Conservation (phyloP, 1,139 yeast genomes). For the Zygoascus meyerae region DNA sequence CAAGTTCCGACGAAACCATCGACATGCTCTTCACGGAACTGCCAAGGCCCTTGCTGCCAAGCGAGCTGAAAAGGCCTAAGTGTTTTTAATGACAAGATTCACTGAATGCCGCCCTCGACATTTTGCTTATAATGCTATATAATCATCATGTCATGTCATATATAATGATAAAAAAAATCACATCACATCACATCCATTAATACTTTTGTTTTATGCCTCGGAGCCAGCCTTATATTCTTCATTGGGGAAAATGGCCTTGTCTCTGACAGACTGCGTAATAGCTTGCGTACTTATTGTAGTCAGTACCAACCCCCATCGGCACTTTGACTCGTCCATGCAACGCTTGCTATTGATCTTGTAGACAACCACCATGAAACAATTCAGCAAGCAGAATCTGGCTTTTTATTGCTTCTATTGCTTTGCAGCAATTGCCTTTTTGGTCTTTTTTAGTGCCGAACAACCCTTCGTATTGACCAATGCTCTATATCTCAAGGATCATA, state of each 20-base stretch:
- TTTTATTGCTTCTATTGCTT: slow-evolving; percentile 37
- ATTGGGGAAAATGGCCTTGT: no score
- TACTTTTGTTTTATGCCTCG: no score
- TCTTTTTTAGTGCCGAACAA: slow-evolving; percentile 63
- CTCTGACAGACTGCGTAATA: no score
- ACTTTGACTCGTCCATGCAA: no score
- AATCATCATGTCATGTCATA: neutral
- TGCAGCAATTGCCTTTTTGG: slow-evolving; percentile 54
- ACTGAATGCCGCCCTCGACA: no score
- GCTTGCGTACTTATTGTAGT: no score
- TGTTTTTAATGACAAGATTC: neutral
- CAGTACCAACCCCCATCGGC: no score
- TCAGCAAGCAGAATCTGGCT: slow-evolving; percentile 5
- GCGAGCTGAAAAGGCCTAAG: slow-evolving; percentile 13
- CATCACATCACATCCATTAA: no score
- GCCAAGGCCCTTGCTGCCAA: slow-evolving; percentile 73
- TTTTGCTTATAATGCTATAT: slow-evolving; percentile 4
- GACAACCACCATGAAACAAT: neutral
- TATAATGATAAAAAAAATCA: no score
- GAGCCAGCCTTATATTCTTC: no score
- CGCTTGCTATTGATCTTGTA: no score
- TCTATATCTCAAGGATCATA: slow-evolving; percentile 41
- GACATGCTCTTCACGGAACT: slow-evolving; percentile 97
- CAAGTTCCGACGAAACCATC: slow-evolving; percentile 99
- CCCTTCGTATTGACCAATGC: slow-evolving; percentile 59